Conservation (phyloP, 305 asterid genomes). For the Lippia alba region DNA sequence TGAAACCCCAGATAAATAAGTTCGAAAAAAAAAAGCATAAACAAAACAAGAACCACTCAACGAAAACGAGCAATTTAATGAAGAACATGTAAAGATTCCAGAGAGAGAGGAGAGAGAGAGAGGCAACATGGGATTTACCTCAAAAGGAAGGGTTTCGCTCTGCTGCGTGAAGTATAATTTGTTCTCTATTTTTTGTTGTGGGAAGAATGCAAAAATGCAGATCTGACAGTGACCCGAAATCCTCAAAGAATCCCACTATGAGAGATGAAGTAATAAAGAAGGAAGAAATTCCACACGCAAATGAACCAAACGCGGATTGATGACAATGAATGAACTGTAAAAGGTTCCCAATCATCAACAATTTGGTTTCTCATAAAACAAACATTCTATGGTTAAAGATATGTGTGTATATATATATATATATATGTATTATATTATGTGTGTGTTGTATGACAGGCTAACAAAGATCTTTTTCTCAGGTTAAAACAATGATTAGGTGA, state of each 20-base stretch:
- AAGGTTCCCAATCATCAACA: slow-evolving; percentile 44
- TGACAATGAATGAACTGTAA: slow-evolving; percentile 80
- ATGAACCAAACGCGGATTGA: slow-evolving; percentile 73
- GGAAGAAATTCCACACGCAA: slow-evolving; percentile 38
- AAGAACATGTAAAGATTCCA: slow-evolving; percentile 29
- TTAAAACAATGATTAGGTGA: too few species aligned
- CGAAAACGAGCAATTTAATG: slow-evolving; percentile 9
- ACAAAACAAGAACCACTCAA: slow-evolving; percentile 22
- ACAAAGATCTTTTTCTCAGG: slow-evolving; percentile 43
- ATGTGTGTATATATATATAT: slow-evolving; percentile 43
- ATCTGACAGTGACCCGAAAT: slow-evolving; percentile 69
- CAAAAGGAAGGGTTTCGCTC: slow-evolving; percentile 30
- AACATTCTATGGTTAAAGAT: slow-evolving; percentile 43
- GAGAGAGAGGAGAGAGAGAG: background rate
- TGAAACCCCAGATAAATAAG: slow-evolving; percentile 17
- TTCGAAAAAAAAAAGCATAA: too few species aligned
- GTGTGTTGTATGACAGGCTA: slow-evolving; percentile 37
- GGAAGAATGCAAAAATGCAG: slow-evolving; percentile 54
- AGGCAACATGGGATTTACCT: slow-evolving; percentile 43
- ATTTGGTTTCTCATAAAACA: slow-evolving; percentile 31
- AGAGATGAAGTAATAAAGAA: slow-evolving; percentile 34
- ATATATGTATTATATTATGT: too few species aligned
- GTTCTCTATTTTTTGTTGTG: slow-evolving; percentile 24
- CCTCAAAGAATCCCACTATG: slow-evolving; percentile 35
- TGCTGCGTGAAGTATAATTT: slow-evolving; percentile 34